These are phyloP conservation scores for Aspergillus clavatus DNA, from an alignment of 2,329 filamentous ascomycete species.

Conservation along the genomic window DNA sequence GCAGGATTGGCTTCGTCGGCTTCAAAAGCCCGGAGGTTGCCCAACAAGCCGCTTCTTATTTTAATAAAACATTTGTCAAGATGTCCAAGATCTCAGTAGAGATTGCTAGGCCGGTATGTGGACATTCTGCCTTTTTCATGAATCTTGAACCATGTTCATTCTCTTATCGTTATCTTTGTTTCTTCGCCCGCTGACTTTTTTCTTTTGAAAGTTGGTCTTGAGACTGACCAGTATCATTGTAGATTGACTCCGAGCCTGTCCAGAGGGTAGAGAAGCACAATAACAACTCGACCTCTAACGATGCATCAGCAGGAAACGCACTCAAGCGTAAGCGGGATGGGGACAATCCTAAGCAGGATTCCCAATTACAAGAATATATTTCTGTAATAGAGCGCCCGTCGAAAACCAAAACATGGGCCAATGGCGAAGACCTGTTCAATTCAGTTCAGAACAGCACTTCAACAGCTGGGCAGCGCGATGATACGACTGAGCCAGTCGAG, in stretches of 20 bases:
- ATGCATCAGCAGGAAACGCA: slow-evolving; percentile 21
- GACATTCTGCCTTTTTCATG: slow-evolving; percentile 6
- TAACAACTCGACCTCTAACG: slow-evolving; percentile 17
- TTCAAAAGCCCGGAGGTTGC: slow-evolving; percentile 82
- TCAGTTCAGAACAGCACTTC: slow-evolving; percentile 17
- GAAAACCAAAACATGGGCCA: slow-evolving; percentile 60
- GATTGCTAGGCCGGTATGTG: slow-evolving; percentile 71
- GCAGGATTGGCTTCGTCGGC: slow-evolving; percentile 92
- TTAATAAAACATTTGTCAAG: slow-evolving; percentile 90
- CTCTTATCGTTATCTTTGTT: slow-evolving; percentile 14
- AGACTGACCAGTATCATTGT: slow-evolving; percentile 36
- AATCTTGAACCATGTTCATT: slow-evolving; percentile 6
- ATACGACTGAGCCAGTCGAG: slow-evolving; percentile 17
- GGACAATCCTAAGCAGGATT: slow-evolving; percentile 63
- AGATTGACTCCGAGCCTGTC: slow-evolving; percentile 37
- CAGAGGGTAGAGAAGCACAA: slow-evolving; percentile 22
- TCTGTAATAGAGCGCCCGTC: slow-evolving; percentile 70
- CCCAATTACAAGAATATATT: slow-evolving; percentile 81
- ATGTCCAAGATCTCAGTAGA: slow-evolving; percentile 94
- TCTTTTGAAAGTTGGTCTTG: slow-evolving; percentile 33
- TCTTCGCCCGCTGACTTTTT: slow-evolving; percentile 32
- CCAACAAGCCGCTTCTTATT: slow-evolving; percentile 80
- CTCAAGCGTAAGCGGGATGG: slow-evolving; percentile 40
- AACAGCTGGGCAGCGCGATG: slow-evolving; percentile 17
- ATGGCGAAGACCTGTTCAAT: slow-evolving; percentile 44